These are phyloP conservation scores for Phytophthora sansomeana DNA, from an alignment of 352 stramenopile species.

Conservation along the genomic window DNA sequence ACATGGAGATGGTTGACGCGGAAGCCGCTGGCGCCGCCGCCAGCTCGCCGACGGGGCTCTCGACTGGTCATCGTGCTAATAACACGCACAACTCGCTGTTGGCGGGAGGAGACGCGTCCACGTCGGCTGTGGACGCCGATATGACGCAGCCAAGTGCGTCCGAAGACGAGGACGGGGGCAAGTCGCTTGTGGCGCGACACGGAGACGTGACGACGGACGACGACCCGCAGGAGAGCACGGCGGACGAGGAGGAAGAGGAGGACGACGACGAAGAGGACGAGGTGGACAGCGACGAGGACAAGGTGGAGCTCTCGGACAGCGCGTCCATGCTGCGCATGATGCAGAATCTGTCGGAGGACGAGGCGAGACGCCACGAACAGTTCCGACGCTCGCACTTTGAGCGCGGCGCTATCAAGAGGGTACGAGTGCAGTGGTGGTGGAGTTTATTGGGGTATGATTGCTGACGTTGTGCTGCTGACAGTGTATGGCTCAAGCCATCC, in stretches of 20 bases:
- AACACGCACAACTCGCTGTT: not conserved
- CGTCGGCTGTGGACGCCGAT: constrained; percentile 29
- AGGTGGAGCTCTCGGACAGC: constrained; percentile 62
- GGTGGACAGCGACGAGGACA: constrained; percentile 56
- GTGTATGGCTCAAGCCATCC: constrained; percentile 84
- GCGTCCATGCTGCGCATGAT: constrained; percentile 83
- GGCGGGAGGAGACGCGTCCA: not conserved
- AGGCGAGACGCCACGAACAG: constrained; percentile 79
- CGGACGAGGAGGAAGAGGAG: constrained; percentile 61
- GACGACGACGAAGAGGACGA: constrained; percentile 59
- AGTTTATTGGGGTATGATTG: not conserved
- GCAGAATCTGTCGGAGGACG: constrained; percentile 65
- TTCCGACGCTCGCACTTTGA: constrained; percentile 89
- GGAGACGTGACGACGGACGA: constrained; percentile 66
- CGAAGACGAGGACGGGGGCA: constrained; percentile 50
- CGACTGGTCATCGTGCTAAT: not conserved
- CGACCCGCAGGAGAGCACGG: constrained; percentile 48
- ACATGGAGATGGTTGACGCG: not conserved
- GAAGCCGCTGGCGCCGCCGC: not conserved
- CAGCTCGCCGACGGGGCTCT: not conserved
- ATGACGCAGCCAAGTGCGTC: constrained; percentile 47
- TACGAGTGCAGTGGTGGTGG: constrained; percentile 26
- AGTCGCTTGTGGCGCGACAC: constrained; percentile 14
- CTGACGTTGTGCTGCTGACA: constrained; percentile 31
- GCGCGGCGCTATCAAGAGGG: constrained; percentile 78